Base-by-base conservation (phyloP, 805 yeast species). In the Ogataea siamensis region DNA sequence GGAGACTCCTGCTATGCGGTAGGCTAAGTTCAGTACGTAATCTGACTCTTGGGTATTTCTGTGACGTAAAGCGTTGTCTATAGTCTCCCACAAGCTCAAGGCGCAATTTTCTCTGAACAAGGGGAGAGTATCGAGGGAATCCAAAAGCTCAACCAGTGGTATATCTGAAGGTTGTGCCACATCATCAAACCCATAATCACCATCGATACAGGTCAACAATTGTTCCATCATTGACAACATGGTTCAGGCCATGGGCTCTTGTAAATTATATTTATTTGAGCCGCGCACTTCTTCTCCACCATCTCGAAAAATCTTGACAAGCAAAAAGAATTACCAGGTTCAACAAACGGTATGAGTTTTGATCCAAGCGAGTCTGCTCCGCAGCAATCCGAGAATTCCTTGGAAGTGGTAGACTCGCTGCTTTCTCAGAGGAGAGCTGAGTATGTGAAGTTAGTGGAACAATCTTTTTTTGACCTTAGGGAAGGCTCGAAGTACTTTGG, bases 401-500 rank as follows among this genome's bases (percentile, higher is more conserved):
- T 13, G 18, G 22, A 19, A 1, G 16, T 50, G 7, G 43, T 42
- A 10, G 42, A 31, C 30, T 35, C 52, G 17, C 7, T 38, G 7
- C 34, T 56, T 7, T 17, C 34, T 7, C 20, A 42, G n/a, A 46
- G 56, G n/a, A 46, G 58, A 16, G 46, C 37, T 15, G 32, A 28
- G 30, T 47, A 42, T 24, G 45, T 39, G 4, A 32, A 36, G 8
- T 18, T 50, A 14, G 41, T 39, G 20, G 43, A 46, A 14, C 42
- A 42, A 7, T 42, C 53, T 4, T 25, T 34, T 10, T 26, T 36
- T 5, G 43, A 47, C 9, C 27, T 49, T 3, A 47, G 60, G 19
- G 78, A 74, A 42, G 83, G 82, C 5, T 75, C 70, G 32, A 55
- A 44, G 21, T 70, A 73, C 50, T 75, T 62, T 48, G 63, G 75